Percentiles rank a stretch among this genome's conserved stretches.
Conservation (phyloP, 2,329 filamentous ascomycete genomes). For the Xylariaceae sp. region DNA sequence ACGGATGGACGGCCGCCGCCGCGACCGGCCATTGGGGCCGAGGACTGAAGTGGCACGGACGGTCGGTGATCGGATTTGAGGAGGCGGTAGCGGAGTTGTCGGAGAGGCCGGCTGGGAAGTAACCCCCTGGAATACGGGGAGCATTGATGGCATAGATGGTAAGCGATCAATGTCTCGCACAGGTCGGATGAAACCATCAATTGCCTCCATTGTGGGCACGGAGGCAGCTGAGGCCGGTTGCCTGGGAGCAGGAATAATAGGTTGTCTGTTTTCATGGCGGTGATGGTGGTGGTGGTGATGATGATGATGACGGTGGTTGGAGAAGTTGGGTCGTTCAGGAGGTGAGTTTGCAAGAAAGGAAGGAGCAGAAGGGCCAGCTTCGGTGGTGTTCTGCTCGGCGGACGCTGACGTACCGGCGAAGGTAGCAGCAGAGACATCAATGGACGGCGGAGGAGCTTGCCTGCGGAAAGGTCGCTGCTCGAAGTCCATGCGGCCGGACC, state of each 20-base stretch:
- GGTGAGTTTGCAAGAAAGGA: conserved; percentile 66
- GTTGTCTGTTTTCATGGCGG: conserved; percentile 47
- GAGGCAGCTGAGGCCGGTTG: conserved; percentile 62
- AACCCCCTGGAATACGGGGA: conserved; percentile 64
- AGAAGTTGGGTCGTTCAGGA: conserved; percentile 64
- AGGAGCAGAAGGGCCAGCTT: conserved; percentile 57
- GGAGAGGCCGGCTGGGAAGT: conserved; percentile 90
- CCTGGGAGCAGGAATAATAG: conserved; percentile 46
- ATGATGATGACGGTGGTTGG: conserved; percentile 46
- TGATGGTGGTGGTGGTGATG: conserved; percentile 42
- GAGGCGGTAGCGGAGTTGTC: conserved; percentile 72
- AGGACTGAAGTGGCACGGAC: conserved; percentile 51
- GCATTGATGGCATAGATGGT: conserved; percentile 84
- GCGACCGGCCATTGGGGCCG: conserved; percentile 50
- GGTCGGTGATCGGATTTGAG: conserved; percentile 56
- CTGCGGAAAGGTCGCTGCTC: conserved; percentile 64
- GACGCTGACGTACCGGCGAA: conserved; percentile 43
- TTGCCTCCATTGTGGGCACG: conserved; percentile 62
- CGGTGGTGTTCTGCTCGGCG: conserved; percentile 39
- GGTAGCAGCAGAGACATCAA: conserved; percentile 65
- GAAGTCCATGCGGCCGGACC: conserved; percentile 49
- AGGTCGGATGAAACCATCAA: conserved; percentile 73
- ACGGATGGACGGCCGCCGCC: conserved; percentile 77
- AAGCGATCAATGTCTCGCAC: conserved; percentile 79
- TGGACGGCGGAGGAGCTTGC: conserved; percentile 78